Conservation (phyloP, 345 rosid genomes). For the Bretschneidera sinensis region DNA sequence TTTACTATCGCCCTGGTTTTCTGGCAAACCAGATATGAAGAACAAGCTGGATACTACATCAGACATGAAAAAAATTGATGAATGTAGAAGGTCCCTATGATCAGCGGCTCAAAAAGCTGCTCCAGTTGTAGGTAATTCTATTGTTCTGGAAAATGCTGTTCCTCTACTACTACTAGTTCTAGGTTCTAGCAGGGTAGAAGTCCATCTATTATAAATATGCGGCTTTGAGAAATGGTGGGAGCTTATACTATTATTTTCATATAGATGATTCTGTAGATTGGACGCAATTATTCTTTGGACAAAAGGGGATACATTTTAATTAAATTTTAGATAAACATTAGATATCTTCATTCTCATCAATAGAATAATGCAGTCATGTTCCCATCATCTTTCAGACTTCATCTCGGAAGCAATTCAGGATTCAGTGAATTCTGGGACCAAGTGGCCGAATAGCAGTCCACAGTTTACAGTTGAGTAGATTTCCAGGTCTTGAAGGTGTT, state of each 20-base stretch:
- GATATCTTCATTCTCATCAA: background rate
- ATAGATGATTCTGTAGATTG: background rate
- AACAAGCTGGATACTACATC: constrained; percentile 16
- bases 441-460: constrained; percentile 54
- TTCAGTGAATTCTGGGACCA: constrained; percentile 31
- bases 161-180: background rate
- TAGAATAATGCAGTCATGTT: background rate
- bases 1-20: constrained; percentile 7
- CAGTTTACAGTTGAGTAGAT: constrained; percentile 39
- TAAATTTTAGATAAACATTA: background rate
- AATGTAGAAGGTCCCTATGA: constrained; percentile 8
- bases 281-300: background rate
- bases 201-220: no score
- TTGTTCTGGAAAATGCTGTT: background rate
- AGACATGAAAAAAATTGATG: constrained; percentile 20
- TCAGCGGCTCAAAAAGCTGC: constrained; percentile 12
- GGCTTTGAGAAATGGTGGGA: background rate
- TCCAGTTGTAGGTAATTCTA: constrained; percentile 24
- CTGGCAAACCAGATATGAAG: constrained; percentile 29
- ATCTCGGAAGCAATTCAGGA: constrained; percentile 29
- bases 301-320: background rate
- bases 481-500: constrained; percentile 11
- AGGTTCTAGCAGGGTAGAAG: no score
- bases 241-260: background rate
- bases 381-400: constrained; percentile 39